Base-by-base conservation (phyloP, 106 monocot genomes). In the Amphibolis antarctica region DNA sequence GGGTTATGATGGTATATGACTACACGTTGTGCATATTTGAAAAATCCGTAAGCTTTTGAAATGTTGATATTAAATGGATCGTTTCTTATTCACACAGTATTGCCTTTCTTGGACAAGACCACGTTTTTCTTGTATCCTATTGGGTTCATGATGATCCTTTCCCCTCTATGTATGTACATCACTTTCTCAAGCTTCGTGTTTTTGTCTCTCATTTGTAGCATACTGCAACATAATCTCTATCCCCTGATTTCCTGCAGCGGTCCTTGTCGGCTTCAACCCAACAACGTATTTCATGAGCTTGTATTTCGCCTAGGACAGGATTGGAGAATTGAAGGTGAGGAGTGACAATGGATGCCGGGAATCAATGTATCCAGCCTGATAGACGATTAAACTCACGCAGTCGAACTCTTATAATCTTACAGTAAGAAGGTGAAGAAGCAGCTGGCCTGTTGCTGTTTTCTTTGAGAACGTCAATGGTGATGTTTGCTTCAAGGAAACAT, bases 121-220 rank as follows among this genome's bases (percentile, higher is more conserved):
- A 98, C 90, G 27, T 85, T 98, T 71, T 98, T 98, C 84, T 74
- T 98, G 72, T 98, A 98, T 69, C 96, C 96, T 24, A 87, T 98
- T 69, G 96, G 96, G 44, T 76, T 98, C 25, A 79, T 81, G 50
- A 87, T 98, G 64, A 80, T 98, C 68, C 76, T 98, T 15, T 84
- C 84, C 21, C 96, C 96, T 52, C 77, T 98, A 18, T 74, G 96
- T 98, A 75, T 90, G 79, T 75, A 36, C 48, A 17, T 14, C 46
- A 45, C 55, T 10, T 42, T 24, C 29, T 17, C 53, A 22, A 25
- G 63, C n/a, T n/a, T 28, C 46, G 23, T 14, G 24, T 0, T 19
- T 26, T 69, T 42, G 49, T 48, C 56, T 12, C 25, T 28, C 42
- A 9, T 51, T 62, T 12, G 36, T 25, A 17, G 20, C 31, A 28